Evolutionary conservation across 148 eudicot genomes (phyloP).

Genomic region (Spergularia bocconei): DNA sequence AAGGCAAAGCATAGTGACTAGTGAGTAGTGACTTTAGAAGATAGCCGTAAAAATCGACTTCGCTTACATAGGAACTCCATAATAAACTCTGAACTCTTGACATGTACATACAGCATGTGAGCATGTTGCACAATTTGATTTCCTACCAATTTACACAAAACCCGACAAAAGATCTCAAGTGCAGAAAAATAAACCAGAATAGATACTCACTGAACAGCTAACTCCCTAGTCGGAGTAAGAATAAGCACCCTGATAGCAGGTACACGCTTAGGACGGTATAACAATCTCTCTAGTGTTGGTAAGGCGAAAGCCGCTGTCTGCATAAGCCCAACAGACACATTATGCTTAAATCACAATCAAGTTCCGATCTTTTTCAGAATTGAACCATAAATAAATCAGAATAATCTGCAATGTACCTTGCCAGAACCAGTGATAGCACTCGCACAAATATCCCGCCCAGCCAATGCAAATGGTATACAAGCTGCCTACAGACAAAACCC

Average conservation of each 20-base stretch:
- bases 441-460: slow-evolving; percentile 92
- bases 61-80: neutral
- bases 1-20: too few species aligned
- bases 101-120: neutral
- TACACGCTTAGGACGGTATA: slow-evolving; percentile 70
- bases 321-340: slow-evolving; percentile 17
- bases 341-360: neutral
- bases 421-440: slow-evolving; percentile 98
- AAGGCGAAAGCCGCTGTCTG: slow-evolving; percentile 96
- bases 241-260: slow-evolving; percentile 88
- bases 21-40: neutral
- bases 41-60: neutral
- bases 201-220: slow-evolving; percentile 88
- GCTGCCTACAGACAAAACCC: slow-evolving; percentile 59
- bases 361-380: neutral
- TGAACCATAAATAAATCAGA: neutral
- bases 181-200: neutral
- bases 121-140: neutral
- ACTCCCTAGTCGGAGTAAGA: slow-evolving; percentile 94
- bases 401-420: slow-evolving; percentile 49
- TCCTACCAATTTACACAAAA: neutral
- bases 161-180: neutral
- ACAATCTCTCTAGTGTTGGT: slow-evolving; percentile 79
- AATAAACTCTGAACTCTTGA: neutral
- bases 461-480: slow-evolving; percentile 80